Evolutionary conservation across 805 yeast genomes (phyloP).

Genomic region (Starmerella gropengiesseri): DNA sequence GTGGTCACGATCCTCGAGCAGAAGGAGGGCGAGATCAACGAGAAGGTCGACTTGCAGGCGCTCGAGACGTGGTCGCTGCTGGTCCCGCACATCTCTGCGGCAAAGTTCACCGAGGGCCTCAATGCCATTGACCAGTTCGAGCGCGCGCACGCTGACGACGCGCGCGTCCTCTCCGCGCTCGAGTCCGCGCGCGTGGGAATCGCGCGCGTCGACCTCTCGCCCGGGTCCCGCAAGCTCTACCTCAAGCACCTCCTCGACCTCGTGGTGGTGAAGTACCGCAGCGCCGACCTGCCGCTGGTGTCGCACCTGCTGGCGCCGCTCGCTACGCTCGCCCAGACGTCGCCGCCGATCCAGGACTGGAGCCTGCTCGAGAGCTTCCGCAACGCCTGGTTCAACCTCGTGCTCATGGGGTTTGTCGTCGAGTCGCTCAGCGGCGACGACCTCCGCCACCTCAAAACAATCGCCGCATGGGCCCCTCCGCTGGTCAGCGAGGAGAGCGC

Average conservation of each 20-base stretch:
- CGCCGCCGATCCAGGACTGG: conserved; percentile 32
- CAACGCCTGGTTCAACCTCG: conserved; percentile 89
- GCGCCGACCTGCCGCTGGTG: conserved; percentile 40
- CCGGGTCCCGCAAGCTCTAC: conserved; percentile 28
- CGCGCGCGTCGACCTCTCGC: conserved; percentile 25
- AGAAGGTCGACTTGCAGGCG: conserved; percentile 28
- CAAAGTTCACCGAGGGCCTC: conserved; percentile 18
- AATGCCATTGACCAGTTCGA: conserved; percentile 18
- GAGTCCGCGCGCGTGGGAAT: conserved; percentile 3
- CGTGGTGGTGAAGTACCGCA: conserved; percentile 67
- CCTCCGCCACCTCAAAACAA: conserved; percentile 42
- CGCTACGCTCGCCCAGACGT: conserved; percentile 40
- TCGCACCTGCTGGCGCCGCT: conserved; percentile 50
- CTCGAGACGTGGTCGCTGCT: conserved; percentile 28
- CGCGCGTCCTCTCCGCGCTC: conserved; percentile 42
- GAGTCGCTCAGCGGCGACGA: conserved; percentile 40
- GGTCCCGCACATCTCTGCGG: conserved; percentile 18
- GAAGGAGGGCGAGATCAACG: conserved; percentile 24
- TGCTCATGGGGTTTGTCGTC: conserved; percentile 75
- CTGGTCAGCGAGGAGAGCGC: conserved; percentile 71
- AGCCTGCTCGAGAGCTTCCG: conserved; percentile 52
- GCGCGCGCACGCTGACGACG: conserved; percentile 35
- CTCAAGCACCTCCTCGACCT: conserved; percentile 55
- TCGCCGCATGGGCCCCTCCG: conserved; percentile 83
- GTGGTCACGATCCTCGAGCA: conserved; percentile 65